These are phyloP conservation scores for Acarospora socialis DNA, from an alignment of 2,329 filamentous ascomycete genomes.

Conservation along the genomic window DNA sequence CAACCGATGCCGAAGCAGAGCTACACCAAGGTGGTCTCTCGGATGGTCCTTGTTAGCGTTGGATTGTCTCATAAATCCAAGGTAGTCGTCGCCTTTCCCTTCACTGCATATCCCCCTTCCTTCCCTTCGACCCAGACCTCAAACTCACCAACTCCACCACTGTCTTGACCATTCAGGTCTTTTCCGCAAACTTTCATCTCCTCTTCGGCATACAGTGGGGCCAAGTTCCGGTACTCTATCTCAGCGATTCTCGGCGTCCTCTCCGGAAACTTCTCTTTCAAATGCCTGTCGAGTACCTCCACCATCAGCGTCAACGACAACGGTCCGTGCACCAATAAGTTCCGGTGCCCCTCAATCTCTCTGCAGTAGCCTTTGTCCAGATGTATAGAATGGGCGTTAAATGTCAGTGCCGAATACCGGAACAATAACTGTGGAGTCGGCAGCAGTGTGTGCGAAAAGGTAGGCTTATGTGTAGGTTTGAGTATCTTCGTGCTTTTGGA, in stretches of 20 bases:
- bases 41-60: too few species aligned
- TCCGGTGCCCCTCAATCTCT: conserved; percentile 57
- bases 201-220: conserved; percentile 65
- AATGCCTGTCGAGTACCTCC: conserved; percentile 45
- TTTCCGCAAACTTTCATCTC: conserved; percentile 50
- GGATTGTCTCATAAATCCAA: too few species aligned
- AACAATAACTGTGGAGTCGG: conserved; percentile 65
- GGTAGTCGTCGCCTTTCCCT: conserved; percentile 34
- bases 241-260: conserved; percentile 34
- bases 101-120: conserved; percentile 49
- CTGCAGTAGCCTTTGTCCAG: conserved; percentile 58
- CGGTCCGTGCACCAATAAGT: conserved; percentile 75
- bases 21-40: too few species aligned
- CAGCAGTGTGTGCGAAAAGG: conserved; percentile 36
- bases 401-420: conserved; percentile 78
- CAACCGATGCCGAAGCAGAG: too few species aligned
- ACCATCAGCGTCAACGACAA: conserved; percentile 66
- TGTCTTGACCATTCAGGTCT: too few species aligned
- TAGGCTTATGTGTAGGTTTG: conserved; percentile 22
- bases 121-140: conserved; percentile 52
- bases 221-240: conserved; percentile 68
- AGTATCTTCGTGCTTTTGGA: conserved; percentile 20
- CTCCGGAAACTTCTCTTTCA: conserved; percentile 16
- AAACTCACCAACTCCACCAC: too few species aligned
- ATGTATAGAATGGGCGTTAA: conserved; percentile 88